Evolutionary conservation across 108 stramenopile species (phyloP).

Genomic region (Hondaea fermentalgiana): DNA sequence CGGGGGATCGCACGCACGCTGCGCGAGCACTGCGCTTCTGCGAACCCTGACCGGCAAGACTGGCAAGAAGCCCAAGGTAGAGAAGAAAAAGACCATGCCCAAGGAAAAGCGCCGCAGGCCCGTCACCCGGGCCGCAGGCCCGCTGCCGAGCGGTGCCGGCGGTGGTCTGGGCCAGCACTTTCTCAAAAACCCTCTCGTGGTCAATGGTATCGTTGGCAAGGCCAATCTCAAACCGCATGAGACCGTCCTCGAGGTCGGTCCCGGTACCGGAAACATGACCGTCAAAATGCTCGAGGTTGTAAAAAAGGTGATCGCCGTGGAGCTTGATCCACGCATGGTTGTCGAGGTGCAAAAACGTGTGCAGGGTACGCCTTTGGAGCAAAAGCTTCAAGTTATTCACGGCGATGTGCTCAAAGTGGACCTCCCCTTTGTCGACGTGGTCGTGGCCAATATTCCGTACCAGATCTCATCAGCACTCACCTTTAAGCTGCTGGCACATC

Average conservation of each 20-base stretch:
- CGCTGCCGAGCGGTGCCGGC: constrained; percentile 52
- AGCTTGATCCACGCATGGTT: constrained; percentile 93
- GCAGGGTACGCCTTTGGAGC: constrained; percentile 64
- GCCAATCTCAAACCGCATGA: constrained; percentile 75
- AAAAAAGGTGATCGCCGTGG: constrained; percentile 82
- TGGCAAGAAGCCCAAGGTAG: too few relatives aligned
- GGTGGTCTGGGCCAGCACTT: constrained; percentile 94
- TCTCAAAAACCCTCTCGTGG: constrained; percentile 97
- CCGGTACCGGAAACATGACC: constrained; percentile 97
- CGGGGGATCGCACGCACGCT: too few relatives aligned
- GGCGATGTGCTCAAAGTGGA: constrained; percentile 88
- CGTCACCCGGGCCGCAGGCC: constrained; percentile 12
- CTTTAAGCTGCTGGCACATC: constrained; percentile 86
- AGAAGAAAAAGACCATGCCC: neutral
- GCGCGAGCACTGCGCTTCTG: too few relatives aligned
- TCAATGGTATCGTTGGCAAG: constrained; percentile 86
- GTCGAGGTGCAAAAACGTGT: constrained; percentile 94
- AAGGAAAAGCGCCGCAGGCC: constrained; percentile 14
- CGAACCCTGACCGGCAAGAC: too few relatives aligned
- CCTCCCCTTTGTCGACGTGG: constrained; percentile 94
- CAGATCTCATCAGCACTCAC: constrained; percentile 81
- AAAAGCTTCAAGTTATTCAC: constrained; percentile 79
- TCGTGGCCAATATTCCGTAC: constrained; percentile 96
- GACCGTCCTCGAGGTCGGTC: constrained; percentile 74
- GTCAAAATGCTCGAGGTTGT: constrained; percentile 76